phyloP scores from a whole-genome alignment of 2,329 filamentous ascomycete genomes.

The Colletotrichum caudatum region DNA sequence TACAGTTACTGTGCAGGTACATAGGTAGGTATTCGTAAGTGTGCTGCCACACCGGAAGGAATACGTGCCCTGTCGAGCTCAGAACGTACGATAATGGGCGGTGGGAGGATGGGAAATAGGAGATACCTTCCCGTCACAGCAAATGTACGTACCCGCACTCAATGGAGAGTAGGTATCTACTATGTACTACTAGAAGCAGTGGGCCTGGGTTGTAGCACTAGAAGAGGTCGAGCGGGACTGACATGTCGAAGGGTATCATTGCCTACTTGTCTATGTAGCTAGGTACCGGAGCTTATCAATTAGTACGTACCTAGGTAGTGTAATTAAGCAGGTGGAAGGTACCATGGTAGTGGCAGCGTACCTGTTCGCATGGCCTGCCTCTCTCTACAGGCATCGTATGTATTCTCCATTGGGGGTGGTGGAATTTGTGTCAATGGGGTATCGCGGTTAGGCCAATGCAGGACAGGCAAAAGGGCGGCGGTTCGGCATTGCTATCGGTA shows the following conservation, averaged over 20 bases:
- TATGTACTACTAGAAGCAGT: background rate
- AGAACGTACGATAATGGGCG: background rate
- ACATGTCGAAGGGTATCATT: background rate
- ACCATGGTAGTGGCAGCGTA: background rate
- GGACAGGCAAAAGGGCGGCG: background rate
- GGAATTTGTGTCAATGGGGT: background rate
- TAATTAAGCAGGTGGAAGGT: background rate
- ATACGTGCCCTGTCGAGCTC: background rate
- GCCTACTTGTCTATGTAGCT: background rate
- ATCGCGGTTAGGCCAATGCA: constrained; percentile 17
- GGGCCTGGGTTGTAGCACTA: background rate
- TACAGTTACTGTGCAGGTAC: too few relatives aligned
- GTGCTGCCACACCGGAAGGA: background rate
- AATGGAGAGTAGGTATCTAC: too few relatives aligned
- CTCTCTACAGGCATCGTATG: too few relatives aligned
- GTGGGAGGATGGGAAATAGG: background rate
- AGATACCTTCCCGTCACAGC: background rate
- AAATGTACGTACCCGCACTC: background rate
- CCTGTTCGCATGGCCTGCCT: too few relatives aligned
- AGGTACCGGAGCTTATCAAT: constrained; percentile 20
- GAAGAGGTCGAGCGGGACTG: background rate
- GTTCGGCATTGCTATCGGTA: background rate
- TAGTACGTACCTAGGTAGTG: background rate
- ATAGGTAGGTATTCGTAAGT: background rate
- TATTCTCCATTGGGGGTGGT: background rate